Evolutionary conservation across 2,329 filamentous ascomycete species (phyloP).

Genomic region (Cryphonectria naterciae): DNA sequence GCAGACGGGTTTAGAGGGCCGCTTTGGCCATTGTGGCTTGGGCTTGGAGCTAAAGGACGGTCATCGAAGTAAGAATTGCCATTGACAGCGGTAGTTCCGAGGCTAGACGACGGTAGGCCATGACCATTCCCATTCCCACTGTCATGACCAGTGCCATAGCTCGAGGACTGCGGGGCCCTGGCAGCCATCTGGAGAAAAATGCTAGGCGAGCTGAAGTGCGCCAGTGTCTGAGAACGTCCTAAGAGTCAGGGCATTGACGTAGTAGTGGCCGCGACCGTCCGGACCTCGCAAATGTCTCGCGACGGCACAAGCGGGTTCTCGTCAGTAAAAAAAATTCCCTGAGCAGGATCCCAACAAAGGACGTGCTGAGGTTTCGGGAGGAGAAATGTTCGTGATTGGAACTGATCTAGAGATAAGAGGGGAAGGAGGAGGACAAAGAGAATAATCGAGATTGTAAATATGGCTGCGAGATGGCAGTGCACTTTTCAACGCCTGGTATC

Average conservation of each 20-base stretch:
- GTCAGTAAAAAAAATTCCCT: background rate
- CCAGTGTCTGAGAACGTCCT: background rate
- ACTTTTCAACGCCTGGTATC: background rate
- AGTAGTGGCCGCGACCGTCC: conserved; percentile 5
- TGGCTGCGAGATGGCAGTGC: background rate
- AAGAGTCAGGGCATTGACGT: background rate
- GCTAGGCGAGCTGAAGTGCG: background rate
- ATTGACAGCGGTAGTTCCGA: conserved; percentile 23
- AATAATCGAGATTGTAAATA: background rate
- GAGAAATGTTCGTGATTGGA: background rate
- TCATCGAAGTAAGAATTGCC: conserved; percentile 7
- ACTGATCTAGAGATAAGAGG: background rate
- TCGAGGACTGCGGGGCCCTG: conserved; percentile 19
- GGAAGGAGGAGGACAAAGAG: too few species aligned
- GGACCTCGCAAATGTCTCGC: background rate
- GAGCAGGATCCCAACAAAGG: background rate
- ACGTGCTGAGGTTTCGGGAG: background rate
- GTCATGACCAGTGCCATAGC: background rate
- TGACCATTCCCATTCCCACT: conserved; percentile 1
- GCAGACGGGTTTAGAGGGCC: conserved; percentile 16
- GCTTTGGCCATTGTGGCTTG: conserved; percentile 13
- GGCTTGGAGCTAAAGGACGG: conserved; percentile 16
- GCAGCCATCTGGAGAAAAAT: conserved; percentile 19
- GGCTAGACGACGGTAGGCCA: conserved; percentile 10
- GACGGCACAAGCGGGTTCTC: background rate